Base-by-base conservation (phyloP, 331 rosid species). In the Dryas integrifolia region DNA sequence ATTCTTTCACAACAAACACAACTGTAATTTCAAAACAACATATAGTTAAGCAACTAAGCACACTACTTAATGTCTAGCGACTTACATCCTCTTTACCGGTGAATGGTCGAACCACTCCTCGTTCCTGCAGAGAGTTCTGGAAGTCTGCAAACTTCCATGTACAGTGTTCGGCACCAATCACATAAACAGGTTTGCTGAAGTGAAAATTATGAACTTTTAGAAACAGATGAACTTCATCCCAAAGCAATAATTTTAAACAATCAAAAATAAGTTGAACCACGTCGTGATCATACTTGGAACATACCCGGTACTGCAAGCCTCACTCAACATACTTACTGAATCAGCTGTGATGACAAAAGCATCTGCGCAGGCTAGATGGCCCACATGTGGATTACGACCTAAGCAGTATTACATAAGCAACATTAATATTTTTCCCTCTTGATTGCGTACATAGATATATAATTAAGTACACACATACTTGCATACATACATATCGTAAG, bases 321-420 rank as follows among this genome's bases (percentile, higher is more conserved):
- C 97, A 80, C 97, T 91, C 86, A 95, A 77, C 98, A 91, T 91
- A 79, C 97, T 93, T 64, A 91, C 97, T 52, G 97, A 91, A 85
- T 93, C 97, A 71, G 96, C 96, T 9, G 95, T 93, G 76, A 93
- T 85, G 74, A 91, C 89, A 80, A 93, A 90, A 69, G 97, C 97
- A 82, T 89, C 90, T 50, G 95, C 92, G 86, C 90, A 89, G 53
- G 96, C 96, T 57, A 93, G 79, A 86, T 91, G 91, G 75, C 92
- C 97, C 82, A 85, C 61, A 72, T 93, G 98, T 40, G 98, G 98
- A 82, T 93, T 93, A 51, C 73, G 77, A 76, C 92, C 97, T 93
- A 76, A 47, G 41, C 40, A 74, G 51, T 44, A 70, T 24, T 2
- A 9, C 24, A 75, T 21, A 72, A 30, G 18, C 48, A 26, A 41